phyloP scores from a whole-genome alignment of 225 moss, liverwort and hornwort species.

The Pseudisothecium myosuroides region DNA sequence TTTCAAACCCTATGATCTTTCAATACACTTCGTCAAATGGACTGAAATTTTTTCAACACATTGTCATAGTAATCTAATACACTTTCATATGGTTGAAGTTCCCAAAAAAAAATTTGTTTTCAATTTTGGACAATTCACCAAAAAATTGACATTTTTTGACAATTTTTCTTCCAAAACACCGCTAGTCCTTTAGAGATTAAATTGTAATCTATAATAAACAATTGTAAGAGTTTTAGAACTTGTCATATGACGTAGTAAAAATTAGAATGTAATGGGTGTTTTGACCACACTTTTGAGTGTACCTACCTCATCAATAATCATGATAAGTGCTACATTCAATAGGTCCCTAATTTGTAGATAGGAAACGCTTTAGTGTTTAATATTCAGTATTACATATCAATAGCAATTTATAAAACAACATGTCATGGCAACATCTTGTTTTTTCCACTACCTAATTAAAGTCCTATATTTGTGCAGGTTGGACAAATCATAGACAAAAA shows the following conservation, averaged over 20 bases:
- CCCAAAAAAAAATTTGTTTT: too few species aligned
- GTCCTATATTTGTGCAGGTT: not conserved
- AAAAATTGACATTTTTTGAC: not conserved
- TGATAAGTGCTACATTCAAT: not conserved
- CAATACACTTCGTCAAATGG: not conserved
- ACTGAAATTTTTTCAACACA: rapidly evolving
- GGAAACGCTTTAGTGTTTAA: not conserved
- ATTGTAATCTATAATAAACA: not conserved
- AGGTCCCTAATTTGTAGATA: not conserved
- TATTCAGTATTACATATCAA: not conserved
- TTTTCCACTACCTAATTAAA: not conserved
- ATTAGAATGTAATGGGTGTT: not conserved
- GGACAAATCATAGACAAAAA: not conserved
- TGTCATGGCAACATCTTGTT: not conserved
- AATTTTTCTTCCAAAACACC: not conserved
- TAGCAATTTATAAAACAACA: not conserved
- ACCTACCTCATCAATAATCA: not conserved
- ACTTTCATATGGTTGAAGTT: not conserved
- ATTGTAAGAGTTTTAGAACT: not conserved
- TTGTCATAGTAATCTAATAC: not conserved
- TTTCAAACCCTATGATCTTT: not conserved
- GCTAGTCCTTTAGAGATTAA: not conserved
- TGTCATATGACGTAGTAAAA: not conserved
- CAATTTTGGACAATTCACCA: not conserved
- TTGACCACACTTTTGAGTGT: not conserved